Conservation (phyloP, 2,329 filamentous ascomycete species). For the Apiospora marii region DNA sequence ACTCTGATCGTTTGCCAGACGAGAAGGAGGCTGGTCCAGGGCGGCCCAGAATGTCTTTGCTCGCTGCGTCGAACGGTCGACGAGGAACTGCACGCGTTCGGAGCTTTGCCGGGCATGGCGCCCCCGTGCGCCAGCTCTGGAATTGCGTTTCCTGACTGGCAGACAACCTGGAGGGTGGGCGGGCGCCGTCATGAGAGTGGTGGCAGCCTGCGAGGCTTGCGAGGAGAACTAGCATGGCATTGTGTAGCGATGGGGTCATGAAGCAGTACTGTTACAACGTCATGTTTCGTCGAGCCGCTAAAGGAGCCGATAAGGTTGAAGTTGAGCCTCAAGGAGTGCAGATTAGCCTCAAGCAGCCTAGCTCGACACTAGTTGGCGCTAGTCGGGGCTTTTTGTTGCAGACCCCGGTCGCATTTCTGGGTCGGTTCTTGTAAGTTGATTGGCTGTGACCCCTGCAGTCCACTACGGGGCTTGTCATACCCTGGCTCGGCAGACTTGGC, state of each 20-base stretch:
- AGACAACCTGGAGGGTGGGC: background rate
- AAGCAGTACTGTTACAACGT: slow-evolving; percentile 57
- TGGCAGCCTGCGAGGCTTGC: slow-evolving; percentile 6
- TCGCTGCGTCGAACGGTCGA: slow-evolving; percentile 20
- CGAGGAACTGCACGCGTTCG: slow-evolving; percentile 23
- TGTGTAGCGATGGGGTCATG: slow-evolving; percentile 44
- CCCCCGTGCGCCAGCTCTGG: background rate
- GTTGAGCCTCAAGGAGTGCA: slow-evolving; percentile 33
- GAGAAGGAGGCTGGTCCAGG: slow-evolving; percentile 25
- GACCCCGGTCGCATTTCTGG: slow-evolving; percentile 8
- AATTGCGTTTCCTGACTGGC: background rate
- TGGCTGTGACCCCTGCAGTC: background rate
- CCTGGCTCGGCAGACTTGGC: background rate
- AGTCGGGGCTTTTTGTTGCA: slow-evolving; percentile 22
- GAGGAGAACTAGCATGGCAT: slow-evolving; percentile 29
- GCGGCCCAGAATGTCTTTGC: slow-evolving; percentile 27
- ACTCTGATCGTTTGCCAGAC: slow-evolving; percentile 31
- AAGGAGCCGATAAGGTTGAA: slow-evolving; percentile 38
- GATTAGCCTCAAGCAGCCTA: slow-evolving; percentile 26
- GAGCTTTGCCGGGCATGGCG: background rate
- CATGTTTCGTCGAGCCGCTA: slow-evolving; percentile 51
- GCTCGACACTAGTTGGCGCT: background rate
- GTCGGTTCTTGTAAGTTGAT: slow-evolving; percentile 6
- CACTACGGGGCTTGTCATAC: background rate
- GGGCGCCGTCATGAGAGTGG: slow-evolving; percentile 2